Evolutionary conservation across 176 grass and related monocot genomes (phyloP), one percentile per base, ranked within the genome.

Genomic region (Zoysia japonica): DNA sequence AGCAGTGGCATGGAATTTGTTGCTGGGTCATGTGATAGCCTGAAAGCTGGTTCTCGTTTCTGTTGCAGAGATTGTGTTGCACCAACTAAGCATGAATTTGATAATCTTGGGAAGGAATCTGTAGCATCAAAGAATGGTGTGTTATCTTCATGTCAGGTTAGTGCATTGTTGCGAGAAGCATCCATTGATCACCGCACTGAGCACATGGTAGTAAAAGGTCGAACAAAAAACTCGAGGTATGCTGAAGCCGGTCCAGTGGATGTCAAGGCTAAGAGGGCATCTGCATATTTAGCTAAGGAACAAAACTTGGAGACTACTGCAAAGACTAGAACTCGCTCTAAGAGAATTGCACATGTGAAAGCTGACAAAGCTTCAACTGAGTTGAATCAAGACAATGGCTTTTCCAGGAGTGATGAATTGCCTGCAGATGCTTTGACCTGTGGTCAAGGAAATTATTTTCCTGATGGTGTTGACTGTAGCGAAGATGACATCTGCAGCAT

Each of bases 321-420:
- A 59, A 77, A 85, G 56, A 60, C 39, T 72, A 88, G 76, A 80
- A 90, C 75, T 35, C 65, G 59, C 70, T 77, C 85, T 75, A 85
- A 67, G 57, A 59, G 15, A 50, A 61, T 52, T 54, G 73, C 56
- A 51, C 38, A 79, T 55, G 13, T 53, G 15, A 76, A 79, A 69
- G 50, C 60, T 78, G 73, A 73, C 70, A 91, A 78, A 47, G 66
- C 17, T 71, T 47, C 9, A 49, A 41, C 67, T 81, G 52, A 87
- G 44, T 36, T 79, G n/a, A 60, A 61, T 69, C 39, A 11, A 40
- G 80, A 84, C 9, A 84, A 35, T 67, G 74, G 16, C 55, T 45
- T 57, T 60, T 74, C 71, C 75, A 5, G 20, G n/a, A 61, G 35
- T 54, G 5, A 79, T 41, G 65, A 76, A 39, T 55, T 83, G 37